Evolutionary conservation across 345 rosid species (phyloP).

Genomic region (Gossypium raimondii): DNA sequence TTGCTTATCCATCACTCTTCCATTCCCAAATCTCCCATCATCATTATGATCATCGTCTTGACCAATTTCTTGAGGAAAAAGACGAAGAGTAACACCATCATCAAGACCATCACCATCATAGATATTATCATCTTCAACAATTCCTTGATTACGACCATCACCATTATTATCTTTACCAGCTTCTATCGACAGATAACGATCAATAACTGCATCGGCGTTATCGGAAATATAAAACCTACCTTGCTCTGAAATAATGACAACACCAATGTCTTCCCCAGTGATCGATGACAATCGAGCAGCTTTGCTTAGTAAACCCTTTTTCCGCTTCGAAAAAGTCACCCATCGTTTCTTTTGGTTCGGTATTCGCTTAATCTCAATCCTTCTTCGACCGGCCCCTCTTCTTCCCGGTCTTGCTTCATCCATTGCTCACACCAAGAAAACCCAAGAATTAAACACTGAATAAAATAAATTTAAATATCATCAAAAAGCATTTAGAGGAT

Average conservation of each 20-base stretch:
- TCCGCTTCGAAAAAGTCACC: slow-evolving; percentile 1
- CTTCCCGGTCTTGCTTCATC: background rate
- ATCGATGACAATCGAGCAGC: background rate
- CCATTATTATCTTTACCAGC: background rate
- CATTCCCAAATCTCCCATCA: background rate
- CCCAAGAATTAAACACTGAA: too few species aligned
- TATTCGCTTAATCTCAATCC: background rate
- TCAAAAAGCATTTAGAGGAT: background rate
- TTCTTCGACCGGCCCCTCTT: background rate
- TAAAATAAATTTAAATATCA: background rate
- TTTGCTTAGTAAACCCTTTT: slow-evolving; percentile 3
- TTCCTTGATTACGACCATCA: background rate
- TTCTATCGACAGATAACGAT: background rate
- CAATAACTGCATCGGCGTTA: background rate
- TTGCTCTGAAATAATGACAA: background rate
- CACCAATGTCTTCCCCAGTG: background rate
- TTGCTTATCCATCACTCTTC: background rate
- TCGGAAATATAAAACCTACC: slow-evolving; percentile 11
- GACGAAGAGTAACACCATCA: too few species aligned
- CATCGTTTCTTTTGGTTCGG: background rate
- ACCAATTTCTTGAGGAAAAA: too few species aligned
- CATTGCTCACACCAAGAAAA: background rate
- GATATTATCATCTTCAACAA: background rate
- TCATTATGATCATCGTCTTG: background rate
- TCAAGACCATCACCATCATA: background rate